These are phyloP conservation scores for Citrus unshiu DNA, from an alignment of 345 rosid species.

Conservation along the genomic window DNA sequence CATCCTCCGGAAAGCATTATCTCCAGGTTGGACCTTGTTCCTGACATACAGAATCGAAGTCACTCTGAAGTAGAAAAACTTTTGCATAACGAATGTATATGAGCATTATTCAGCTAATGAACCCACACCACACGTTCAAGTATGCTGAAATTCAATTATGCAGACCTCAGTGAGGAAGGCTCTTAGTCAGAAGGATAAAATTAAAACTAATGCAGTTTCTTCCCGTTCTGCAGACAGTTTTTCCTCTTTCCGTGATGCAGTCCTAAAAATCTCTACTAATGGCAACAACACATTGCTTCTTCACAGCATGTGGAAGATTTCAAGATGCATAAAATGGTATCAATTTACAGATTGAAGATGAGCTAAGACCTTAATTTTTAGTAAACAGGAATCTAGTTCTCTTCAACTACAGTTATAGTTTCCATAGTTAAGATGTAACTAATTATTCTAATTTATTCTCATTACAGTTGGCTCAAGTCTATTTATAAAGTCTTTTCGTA, in stretches of 20 bases:
- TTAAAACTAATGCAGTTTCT: background rate
- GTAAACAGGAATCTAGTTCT: background rate
- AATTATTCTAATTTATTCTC: background rate
- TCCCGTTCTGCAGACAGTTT: background rate
- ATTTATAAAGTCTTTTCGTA: background rate
- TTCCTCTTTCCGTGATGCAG: background rate
- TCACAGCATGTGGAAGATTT: background rate
- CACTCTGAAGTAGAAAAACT: background rate
- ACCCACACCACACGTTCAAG: background rate
- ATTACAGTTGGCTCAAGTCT: background rate
- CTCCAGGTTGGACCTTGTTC: conserved; percentile 24
- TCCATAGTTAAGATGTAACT: background rate
- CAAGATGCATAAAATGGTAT: background rate
- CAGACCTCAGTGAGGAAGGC: background rate
- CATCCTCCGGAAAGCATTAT: conserved; percentile 33
- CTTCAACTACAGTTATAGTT: background rate
- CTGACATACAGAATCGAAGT: conserved; percentile 19
- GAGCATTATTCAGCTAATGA: background rate
- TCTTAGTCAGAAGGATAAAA: background rate
- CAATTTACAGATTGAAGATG: background rate
- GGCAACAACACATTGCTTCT: background rate
- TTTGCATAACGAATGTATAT: background rate
- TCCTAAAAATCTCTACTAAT: background rate
- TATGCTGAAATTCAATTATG: background rate
- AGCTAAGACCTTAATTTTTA: background rate